Base-by-base conservation (phyloP, 139 green algal species). In the Desmodesmus armatus region DNA sequence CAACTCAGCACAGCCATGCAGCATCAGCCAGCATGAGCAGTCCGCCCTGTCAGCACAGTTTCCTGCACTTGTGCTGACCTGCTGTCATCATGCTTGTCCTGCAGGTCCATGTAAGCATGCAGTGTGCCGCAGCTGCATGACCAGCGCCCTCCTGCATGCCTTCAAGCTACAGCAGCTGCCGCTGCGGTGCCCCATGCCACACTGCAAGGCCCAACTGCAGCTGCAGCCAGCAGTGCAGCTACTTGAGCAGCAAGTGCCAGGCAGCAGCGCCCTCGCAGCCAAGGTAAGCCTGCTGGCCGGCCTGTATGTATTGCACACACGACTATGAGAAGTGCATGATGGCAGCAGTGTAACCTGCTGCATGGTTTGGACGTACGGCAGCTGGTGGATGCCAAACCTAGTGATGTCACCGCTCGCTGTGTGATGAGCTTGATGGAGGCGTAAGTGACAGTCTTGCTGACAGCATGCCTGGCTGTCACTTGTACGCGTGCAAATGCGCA, bases 201-300 rank as follows among this genome's bases (percentile, higher is more conserved):
- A 69, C 33, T 82, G 74, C 51, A 39, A 51, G 33, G 33, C 74
- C 33, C 9, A 23, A 58, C 51, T 70, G 21, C 37, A 31, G 25
- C 23, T 82, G 51, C 74, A 79, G 72, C 23, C 72, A 63, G 44
- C 44, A 5, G 40, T 79, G 43, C 72, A 82, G 51, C 74, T 82
- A 33, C 31, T 82, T 29, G 74, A 82, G 74, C 74, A 82, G 74
- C 74, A 82, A 33, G 74, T 82, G 51, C 74, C 74, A 27, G 74
- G 74, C 74, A 82, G 74, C 74, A 69, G 49, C 13, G 51, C 51
- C 3, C 17, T 82, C 11, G 74, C 74, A 33, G 74, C 74, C 5
- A 72, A 72, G 63, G 63, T 72, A 17, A 62, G 1, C 21, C 21
- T 1, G 21, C 19, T 62, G 1, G 1, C 21, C 17, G 17, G 17